Base-by-base conservation (phyloP, 108 stramenopile species). In the Craspedostauros australis region DNA sequence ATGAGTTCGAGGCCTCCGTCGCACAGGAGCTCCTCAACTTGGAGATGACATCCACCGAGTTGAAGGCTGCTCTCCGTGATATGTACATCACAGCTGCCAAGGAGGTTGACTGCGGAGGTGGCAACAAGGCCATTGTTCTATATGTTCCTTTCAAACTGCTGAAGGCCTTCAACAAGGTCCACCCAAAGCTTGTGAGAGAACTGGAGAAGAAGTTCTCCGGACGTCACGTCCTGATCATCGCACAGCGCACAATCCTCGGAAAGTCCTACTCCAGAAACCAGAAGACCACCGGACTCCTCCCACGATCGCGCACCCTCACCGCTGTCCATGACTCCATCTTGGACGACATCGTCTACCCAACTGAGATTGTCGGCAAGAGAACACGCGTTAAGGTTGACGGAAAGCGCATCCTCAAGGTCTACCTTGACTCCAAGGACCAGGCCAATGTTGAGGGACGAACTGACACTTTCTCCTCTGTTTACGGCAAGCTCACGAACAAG, bases 151-250 rank as follows among this genome's bases (percentile, higher is more conserved):
- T 70, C 95, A 88, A 92, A 53, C 91, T 96, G 15, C 88, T 97
- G 30, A 82, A 75, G 60, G 66, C 87, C 46, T 96, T 92, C 84
- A 77, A 96, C 76, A 98, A 98, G 86, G 90, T 99, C 67, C 98
- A 99, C 64, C 66, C 68, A 45, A 80, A 82, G 42, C 86, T 99
- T 57, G 95, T 99, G 14, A 93, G 95, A 34, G 98, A 99, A 76
- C 75, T 99, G 65, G 98, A 99, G 85, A 99, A 99, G 93, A 99
- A 99, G 75, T 98, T 98, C 85, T 94, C 94, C 39, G 98, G 96
- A 51, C 70, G 70, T 40, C 93, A 97, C 72, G 96, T 99, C 41
- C 69, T 99, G 63, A 79, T 99, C 55, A 80, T 99, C 53, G 98
- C 87, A 46, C 95, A 98, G 63, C 88, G 98, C 42, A 98, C 93